phyloP scores from a whole-genome alignment of 495 filamentous ascomycete genomes.

The Penicillium ucsense region DNA sequence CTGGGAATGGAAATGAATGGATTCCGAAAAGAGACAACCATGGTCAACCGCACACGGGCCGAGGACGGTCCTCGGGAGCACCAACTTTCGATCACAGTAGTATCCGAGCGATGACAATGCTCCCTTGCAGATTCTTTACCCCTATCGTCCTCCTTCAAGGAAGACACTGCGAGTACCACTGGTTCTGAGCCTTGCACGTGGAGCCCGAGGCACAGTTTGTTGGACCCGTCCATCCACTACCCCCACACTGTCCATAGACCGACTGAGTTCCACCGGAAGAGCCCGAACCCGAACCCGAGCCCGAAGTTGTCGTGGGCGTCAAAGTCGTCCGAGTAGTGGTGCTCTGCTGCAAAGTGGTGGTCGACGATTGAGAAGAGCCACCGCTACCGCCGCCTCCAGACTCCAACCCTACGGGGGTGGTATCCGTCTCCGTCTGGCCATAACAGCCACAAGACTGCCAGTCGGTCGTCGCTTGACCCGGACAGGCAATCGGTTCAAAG shows the following conservation, averaged over 20 bases:
- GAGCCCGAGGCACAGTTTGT: constrained; percentile 30
- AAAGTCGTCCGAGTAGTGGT: not conserved
- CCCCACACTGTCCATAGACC: constrained; percentile 33
- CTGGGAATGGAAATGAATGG: no score
- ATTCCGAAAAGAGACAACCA: no score
- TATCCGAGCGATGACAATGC: not conserved
- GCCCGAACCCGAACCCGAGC: no score
- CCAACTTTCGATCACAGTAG: no score
- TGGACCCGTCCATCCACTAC: constrained; percentile 28
- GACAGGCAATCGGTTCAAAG: constrained; percentile 26
- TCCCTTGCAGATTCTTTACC: not conserved
- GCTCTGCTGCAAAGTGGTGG: not conserved
- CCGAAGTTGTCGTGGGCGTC: not conserved
- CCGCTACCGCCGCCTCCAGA: not conserved
- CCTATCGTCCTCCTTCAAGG: not conserved
- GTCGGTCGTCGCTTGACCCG: constrained; percentile 11
- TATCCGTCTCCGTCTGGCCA: constrained; percentile 6
- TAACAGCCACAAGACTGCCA: constrained; percentile 12
- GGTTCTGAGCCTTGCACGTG: constrained; percentile 25
- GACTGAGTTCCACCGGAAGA: not conserved
- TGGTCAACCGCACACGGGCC: no score
- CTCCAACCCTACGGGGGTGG: constrained; percentile 2
- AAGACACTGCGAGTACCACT: constrained; percentile 36
- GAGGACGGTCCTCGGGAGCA: no score
- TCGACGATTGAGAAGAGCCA: not conserved